Percentiles rank a stretch among this genome's conserved stretches.
These are phyloP conservation scores for Talaromyces verruculosus DNA, from an alignment of 2,329 filamentous ascomycete genomes.

Conservation along the genomic window DNA sequence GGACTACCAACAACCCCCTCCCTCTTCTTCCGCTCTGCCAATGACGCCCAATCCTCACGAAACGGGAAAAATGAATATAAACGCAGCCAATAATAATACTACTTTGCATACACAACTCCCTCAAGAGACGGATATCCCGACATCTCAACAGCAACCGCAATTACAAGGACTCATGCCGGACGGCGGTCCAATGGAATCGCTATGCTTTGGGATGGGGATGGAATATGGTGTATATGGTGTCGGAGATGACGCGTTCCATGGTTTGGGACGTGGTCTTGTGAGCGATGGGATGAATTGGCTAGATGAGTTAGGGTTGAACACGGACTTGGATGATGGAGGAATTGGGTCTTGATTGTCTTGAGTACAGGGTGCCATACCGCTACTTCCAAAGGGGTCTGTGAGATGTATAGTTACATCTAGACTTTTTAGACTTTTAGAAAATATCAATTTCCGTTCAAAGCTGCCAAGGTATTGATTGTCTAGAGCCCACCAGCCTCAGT, in stretches of 20 bases:
- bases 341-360: neutral
- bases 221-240: slow-evolving; percentile 3
- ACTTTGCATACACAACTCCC: neutral
- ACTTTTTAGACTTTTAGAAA: neutral
- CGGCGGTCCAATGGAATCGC: slow-evolving; percentile 10
- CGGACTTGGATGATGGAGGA: slow-evolving; percentile 4
- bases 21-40: neutral
- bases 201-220: slow-evolving; percentile 15
- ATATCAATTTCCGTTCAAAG: neutral
- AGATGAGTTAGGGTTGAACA: slow-evolving; percentile 14
- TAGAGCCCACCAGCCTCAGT: neutral
- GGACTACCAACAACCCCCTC: slow-evolving; percentile 26
- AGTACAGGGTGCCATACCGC: neutral
- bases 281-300: slow-evolving; percentile 18
- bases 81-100: neutral
- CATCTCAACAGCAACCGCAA: slow-evolving; percentile 3
- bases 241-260: slow-evolving; percentile 11
- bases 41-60: neutral
- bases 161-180: neutral
- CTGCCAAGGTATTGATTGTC: neutral
- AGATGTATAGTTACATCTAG: neutral
- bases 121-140: neutral
- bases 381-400: neutral
- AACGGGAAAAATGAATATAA: neutral
- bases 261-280: slow-evolving; percentile 7